Evolutionary conservation across 306 rosid species (phyloP), one percentile per base, ranked within the genome.

Genomic region (Dryas octopetala): DNA sequence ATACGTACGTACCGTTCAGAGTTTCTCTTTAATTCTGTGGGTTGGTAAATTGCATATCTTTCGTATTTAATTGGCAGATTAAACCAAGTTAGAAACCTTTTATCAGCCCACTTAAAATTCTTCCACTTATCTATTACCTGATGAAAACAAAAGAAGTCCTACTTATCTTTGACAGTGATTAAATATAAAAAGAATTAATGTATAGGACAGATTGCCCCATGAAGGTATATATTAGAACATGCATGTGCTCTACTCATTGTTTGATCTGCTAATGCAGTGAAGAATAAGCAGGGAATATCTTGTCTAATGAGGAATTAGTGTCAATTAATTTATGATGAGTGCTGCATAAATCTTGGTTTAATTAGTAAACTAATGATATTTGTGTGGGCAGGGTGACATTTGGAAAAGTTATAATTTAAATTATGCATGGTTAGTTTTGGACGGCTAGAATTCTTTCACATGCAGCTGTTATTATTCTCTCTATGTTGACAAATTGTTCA

Each of bases 391-490:
- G 41, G 41, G 66, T 2, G 45, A 61, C 28, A 23, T 23, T 23
- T 23, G 23, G 23, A 23, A 23, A 23, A 23, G 23, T 23, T 23
- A 23, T 23, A 0, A 23, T 23, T 9, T 32, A 32, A 32, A 32
- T 13, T 11, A 9, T 12, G 66, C 23, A 23, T 23, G 23, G 16
- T 6, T 12, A 61, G 5, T 43, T 60, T 58, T 60, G 65, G 66
- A 61, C 45, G 66, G 45, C 66, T 61, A 61, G 41, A 23, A 23
- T 59, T 59, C 63, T 59, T 59, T 61, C 9, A 61, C 66, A 23
- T 23, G 23, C 23, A 32, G 17, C 17, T 61, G 11, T 45, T 12
- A 61, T 38, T 61, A 17, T n/a, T 32, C 32, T 61, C 16, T 16
- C 40, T 58, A 1, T 23, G 16, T 59, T 26, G 41, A 59, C 11